Evolutionary conservation across 2,329 filamentous ascomycete genomes (phyloP), one percentile per base, ranked within the genome.

Genomic region (Aspergillus luchuensis): DNA sequence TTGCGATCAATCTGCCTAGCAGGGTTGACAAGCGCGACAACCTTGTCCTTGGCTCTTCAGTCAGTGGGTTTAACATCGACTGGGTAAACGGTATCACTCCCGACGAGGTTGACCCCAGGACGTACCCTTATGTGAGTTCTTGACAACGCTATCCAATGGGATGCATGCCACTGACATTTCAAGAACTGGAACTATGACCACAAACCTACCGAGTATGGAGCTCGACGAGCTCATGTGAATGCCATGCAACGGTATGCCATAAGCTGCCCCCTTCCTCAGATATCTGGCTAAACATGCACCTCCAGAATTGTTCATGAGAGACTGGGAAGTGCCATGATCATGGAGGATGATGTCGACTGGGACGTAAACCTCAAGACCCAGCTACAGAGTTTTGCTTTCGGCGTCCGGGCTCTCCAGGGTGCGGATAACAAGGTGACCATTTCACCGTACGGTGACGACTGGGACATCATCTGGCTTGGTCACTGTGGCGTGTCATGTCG

Each of bases 381-480:
- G 33, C 57, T 65, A 3, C 63, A 62, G n/a, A 57, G 25, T 15
- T 59, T 63, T 48, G 64, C 60, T 3, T 15, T 58, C 8, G 58
- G 57, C 7, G 47, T 59, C 5, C 60, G 59, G 19, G 57, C 57
- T 8, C 47, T 66, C 3, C 63, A 63, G 23, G 39, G 23, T 2
- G 19, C 13, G 5, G 8, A 25, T 33, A 45, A 45, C 10, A 41
- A n/a, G 1, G 3, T 43, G 6, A 41, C 51, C 6, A 10, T 8
- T 23, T 65, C 63, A 0, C 64, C 63, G 1, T 65, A 65, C 13
- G 63, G 63, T 4, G 23, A 64, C 41, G 47, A 60, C 28, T 70
- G 67, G 66, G 68, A 69, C n/a, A 62, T 69, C 30, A 58, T 67
- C 49, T 70, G 68, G 66, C 56, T 68, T 2, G 69, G 69, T 2